A percentile compares a stretch with the other conserved stretches of the same genome.
Conservation (phyloP, 2,329 filamentous ascomycete species). For the Fusarium buharicum region DNA sequence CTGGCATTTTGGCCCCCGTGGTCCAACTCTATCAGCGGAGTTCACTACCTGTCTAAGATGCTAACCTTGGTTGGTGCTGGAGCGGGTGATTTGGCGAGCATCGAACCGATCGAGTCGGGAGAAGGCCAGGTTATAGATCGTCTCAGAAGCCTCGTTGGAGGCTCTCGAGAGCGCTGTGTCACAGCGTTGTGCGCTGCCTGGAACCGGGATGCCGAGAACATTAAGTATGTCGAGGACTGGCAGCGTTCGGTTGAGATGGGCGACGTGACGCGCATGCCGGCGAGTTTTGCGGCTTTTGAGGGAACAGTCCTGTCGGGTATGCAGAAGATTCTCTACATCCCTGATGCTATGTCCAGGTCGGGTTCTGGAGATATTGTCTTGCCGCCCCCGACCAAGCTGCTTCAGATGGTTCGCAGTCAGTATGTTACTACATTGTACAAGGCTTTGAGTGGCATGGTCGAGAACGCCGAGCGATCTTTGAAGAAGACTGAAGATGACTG, state of each 20-base stretch:
- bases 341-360: slow-evolving; percentile 81
- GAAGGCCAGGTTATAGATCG: slow-evolving; percentile 72
- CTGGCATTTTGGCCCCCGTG: slow-evolving; percentile 96
- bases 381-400: slow-evolving; percentile 84
- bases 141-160: slow-evolving; percentile 78
- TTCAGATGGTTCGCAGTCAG: slow-evolving; percentile 90
- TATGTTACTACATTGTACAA: slow-evolving; percentile 96
- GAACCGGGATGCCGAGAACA: slow-evolving; percentile 92
- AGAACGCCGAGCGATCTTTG: slow-evolving; percentile 85
- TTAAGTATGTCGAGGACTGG: slow-evolving; percentile 95
- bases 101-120: slow-evolving; percentile 71
- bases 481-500: slow-evolving; percentile 72
- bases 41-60: slow-evolving; percentile 86
- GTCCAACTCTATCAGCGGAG: slow-evolving; percentile 91
- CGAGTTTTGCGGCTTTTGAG: slow-evolving; percentile 86
- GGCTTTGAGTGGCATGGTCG: slow-evolving; percentile 92
- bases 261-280: slow-evolving; percentile 91
- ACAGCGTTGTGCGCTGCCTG: slow-evolving; percentile 88
- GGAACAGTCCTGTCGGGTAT: slow-evolving; percentile 82
- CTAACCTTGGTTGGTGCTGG: slow-evolving; percentile 85
- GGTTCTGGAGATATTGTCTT: slow-evolving; percentile 81
- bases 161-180: slow-evolving; percentile 84
- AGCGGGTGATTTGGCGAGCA: slow-evolving; percentile 83
- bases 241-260: slow-evolving; percentile 81
- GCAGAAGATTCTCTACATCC: slow-evolving; percentile 95